These are phyloP conservation scores for Cladorrhinum sp. DNA, from an alignment of 2,329 filamentous ascomycete genomes.

Conservation along the genomic window DNA sequence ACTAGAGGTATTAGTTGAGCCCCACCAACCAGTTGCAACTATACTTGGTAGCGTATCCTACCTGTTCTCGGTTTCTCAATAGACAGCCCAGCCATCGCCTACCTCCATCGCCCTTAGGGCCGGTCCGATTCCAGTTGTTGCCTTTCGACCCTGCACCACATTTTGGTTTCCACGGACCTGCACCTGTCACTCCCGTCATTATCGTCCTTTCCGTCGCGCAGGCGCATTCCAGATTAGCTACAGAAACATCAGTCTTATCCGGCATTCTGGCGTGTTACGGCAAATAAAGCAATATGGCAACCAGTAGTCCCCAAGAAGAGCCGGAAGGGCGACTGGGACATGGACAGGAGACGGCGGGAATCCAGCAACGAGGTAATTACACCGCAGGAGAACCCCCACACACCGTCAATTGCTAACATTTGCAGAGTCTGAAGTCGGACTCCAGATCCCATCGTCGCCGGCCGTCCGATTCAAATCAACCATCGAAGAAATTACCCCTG, in stretches of 20 bases:
- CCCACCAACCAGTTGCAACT: slow-evolving; percentile 20
- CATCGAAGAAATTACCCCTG: slow-evolving; percentile 66
- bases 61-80: slow-evolving; percentile 5
- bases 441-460: slow-evolving; percentile 28
- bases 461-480: slow-evolving; percentile 70
- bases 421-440: not conserved
- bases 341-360: not conserved
- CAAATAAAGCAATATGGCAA: slow-evolving; percentile 16
- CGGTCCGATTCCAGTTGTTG: not conserved
- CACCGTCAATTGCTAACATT: not conserved
- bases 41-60: slow-evolving; percentile 13
- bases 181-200: slow-evolving; percentile 10
- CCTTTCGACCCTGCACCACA: not conserved
- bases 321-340: slow-evolving; percentile 8
- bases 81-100: slow-evolving; percentile 1
- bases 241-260: not conserved
- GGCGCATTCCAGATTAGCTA: slow-evolving; percentile 4
- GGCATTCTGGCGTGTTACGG: not conserved
- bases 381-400: slow-evolving; percentile 13
- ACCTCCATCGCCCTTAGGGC: not conserved
- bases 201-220: slow-evolving; percentile 1
- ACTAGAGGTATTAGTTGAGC: slow-evolving; percentile 22
- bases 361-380: slow-evolving; percentile 11
- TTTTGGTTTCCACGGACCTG: slow-evolving; percentile 1
- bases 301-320: slow-evolving; percentile 11